These are phyloP conservation scores for Maudiozyma turicensis DNA, from an alignment of 805 yeast species.

Conservation along the genomic window DNA sequence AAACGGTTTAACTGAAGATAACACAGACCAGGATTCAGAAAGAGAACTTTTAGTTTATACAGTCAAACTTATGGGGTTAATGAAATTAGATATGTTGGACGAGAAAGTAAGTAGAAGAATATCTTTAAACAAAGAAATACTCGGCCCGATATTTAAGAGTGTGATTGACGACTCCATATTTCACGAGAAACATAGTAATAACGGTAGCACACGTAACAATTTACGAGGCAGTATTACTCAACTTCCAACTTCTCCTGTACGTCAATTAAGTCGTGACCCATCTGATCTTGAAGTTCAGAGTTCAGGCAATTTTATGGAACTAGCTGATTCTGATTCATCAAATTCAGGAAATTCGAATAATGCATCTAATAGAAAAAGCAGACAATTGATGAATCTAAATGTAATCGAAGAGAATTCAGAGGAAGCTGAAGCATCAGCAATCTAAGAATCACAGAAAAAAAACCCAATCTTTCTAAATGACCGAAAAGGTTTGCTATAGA, in stretches of 20 bases:
- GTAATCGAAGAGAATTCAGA: constrained; percentile 8
- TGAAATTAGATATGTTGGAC: constrained; percentile 15
- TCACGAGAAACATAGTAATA: constrained; percentile 5
- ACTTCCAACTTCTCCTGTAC: neutral
- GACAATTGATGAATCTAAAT: constrained; percentile 3
- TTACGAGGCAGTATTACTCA: neutral
- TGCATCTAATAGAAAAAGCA: neutral
- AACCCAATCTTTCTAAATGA: neutral
- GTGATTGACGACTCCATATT: constrained; percentile 21
- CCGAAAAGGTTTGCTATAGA: too few relatives aligned
- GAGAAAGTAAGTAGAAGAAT: constrained; percentile 12
- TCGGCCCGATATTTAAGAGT: constrained; percentile 17
- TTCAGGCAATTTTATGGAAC: neutral
- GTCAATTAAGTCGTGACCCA: neutral
- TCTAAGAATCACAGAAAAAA: neutral
- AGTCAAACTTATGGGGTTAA: constrained; percentile 23
- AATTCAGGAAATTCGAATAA: neutral
- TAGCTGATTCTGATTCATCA: neutral
- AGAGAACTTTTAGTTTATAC: constrained; percentile 19
- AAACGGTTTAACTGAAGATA: constrained; percentile 9
- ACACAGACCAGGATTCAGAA: constrained; percentile 10
- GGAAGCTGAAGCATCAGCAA: neutral
- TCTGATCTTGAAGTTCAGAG: neutral
- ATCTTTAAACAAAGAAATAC: constrained; percentile 17
- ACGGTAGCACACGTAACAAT: neutral